Conservation (phyloP, 1,284 basidiomycete species). For the Boletellus sp. region DNA sequence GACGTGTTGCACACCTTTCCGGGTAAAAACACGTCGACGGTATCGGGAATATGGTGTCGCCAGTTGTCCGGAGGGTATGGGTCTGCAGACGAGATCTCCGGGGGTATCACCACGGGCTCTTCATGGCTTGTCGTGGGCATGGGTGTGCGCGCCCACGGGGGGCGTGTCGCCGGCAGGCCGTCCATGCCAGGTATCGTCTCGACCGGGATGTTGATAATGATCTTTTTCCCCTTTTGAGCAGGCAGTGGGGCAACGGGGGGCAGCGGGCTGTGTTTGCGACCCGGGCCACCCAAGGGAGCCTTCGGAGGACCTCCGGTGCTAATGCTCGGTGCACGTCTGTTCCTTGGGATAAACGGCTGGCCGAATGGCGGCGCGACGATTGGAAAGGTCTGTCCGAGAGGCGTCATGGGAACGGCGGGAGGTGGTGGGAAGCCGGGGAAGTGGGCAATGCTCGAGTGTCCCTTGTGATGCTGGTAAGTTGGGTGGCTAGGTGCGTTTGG, state of each 20-base stretch:
- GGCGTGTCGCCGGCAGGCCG: constrained; percentile 42
- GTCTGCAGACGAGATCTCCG: constrained; percentile 52
- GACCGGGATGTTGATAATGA: constrained; percentile 66
- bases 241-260: constrained; percentile 35
- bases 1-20: constrained; percentile 52
- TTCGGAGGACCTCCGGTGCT: constrained; percentile 75
- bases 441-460: constrained; percentile 58
- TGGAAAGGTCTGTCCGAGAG: constrained; percentile 56
- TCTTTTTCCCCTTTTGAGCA: constrained; percentile 56
- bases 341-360: constrained; percentile 52
- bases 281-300: constrained; percentile 72
- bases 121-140: constrained; percentile 42
- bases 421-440: constrained; percentile 54
- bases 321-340: constrained; percentile 62
- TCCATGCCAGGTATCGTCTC: constrained; percentile 51
- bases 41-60: constrained; percentile 53
- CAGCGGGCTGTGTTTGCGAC: constrained; percentile 66
- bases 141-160: constrained; percentile 63
- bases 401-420: constrained; percentile 55
- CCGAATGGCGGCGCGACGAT: constrained; percentile 46
- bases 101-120: constrained; percentile 37
- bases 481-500: constrained; percentile 53
- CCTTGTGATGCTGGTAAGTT: constrained; percentile 45
- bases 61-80: constrained; percentile 60
- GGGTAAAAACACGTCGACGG: constrained; percentile 77